Evolutionary conservation across 768 basidiomycete species (phyloP).

Genomic region (Lentinula detonsa): DNA sequence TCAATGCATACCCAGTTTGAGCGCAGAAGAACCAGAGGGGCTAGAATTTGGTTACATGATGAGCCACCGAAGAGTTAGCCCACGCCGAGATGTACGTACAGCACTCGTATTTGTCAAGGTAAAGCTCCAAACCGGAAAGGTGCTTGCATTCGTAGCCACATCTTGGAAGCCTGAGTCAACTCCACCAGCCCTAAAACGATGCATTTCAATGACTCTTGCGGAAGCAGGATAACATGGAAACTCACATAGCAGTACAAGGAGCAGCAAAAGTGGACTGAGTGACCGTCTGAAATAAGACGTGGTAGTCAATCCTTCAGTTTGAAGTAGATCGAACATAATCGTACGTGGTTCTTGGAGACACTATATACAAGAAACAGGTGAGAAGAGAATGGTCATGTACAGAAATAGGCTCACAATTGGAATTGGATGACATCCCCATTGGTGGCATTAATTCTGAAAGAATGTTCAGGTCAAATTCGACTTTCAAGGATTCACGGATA

Average conservation of each 20-base stretch:
- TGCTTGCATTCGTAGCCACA: constrained; percentile 29
- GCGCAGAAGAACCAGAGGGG: constrained; percentile 55
- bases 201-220: constrained; percentile 8
- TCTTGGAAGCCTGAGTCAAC: constrained; percentile 41
- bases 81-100: constrained; percentile 9
- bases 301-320: background rate
- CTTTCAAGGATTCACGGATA: background rate
- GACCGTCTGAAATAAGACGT: constrained; percentile 21
- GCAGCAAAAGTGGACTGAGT: constrained; percentile 33
- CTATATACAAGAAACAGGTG: constrained; percentile 12
- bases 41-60: constrained; percentile 15
- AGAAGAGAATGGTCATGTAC: background rate
- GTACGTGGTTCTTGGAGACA: constrained; percentile 32
- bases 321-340: constrained; percentile 6
- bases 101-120: constrained; percentile 8
- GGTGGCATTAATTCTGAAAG: constrained; percentile 24
- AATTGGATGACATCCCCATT: constrained; percentile 38
- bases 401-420: constrained; percentile 27
- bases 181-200: constrained; percentile 16
- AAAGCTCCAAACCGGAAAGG: constrained; percentile 29
- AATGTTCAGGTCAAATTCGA: background rate
- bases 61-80: constrained; percentile 20
- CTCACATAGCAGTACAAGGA: constrained; percentile 27
- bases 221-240: background rate
- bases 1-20: constrained; percentile 23